Evolutionary conservation across 306 rosid genomes (phyloP).

Genomic region (Styphnolobium japonicum): DNA sequence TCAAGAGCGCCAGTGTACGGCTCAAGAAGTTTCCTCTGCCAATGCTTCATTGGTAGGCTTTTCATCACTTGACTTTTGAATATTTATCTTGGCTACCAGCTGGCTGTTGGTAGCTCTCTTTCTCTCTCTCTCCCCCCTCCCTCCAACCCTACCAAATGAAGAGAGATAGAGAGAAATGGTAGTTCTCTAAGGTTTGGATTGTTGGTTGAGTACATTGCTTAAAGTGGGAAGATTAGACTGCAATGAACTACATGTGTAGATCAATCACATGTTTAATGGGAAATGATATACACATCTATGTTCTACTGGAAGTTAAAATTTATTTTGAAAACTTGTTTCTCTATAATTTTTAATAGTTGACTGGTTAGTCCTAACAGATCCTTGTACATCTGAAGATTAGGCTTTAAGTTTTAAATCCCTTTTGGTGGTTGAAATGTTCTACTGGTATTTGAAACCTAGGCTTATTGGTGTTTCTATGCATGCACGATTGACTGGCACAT

Average conservation of each 20-base stretch:
- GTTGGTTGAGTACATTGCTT: background rate
- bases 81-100: background rate
- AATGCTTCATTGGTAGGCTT: constrained; percentile 69
- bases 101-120: background rate
- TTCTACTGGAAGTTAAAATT: background rate
- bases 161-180: background rate
- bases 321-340: background rate
- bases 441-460: background rate
- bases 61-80: background rate
- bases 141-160: background rate
- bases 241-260: background rate
- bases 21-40: constrained; percentile 68
- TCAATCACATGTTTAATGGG: background rate
- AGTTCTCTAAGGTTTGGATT: background rate
- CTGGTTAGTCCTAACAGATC: background rate
- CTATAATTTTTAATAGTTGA: background rate
- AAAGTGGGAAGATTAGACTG: background rate
- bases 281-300: background rate
- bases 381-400: background rate
- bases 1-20: constrained; percentile 53
- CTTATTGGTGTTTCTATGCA: background rate
- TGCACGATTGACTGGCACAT: background rate
- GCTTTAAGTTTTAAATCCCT: background rate
- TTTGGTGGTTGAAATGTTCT: background rate
- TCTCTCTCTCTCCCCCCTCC: background rate